Conservation (phyloP, 441 rosid genomes). For the Populus hybrid region DNA sequence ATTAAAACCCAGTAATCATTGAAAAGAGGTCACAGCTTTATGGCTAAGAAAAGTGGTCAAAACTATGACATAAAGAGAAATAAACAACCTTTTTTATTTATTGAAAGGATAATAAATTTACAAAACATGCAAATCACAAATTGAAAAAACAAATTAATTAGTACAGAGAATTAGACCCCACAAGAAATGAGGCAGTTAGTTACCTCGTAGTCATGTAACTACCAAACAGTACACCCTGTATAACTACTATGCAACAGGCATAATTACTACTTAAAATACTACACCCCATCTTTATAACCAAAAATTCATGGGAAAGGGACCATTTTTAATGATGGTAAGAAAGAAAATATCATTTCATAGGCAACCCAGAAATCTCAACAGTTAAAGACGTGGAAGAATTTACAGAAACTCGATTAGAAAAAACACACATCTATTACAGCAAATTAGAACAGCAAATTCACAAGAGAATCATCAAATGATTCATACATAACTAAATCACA, state of each 20-base stretch:
- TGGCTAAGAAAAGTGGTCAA: background rate
- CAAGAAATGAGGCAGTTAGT: background rate
- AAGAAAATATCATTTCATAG: background rate
- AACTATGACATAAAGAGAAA: background rate
- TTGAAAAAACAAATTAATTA: background rate
- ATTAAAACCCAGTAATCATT: background rate
- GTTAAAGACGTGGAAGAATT: background rate
- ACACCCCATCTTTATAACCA: background rate
- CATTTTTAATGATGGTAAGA: background rate
- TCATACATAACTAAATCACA: slow-evolving; percentile 3
- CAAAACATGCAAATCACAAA: background rate
- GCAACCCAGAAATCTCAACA: background rate
- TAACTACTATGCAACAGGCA: background rate
- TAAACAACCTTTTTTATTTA: background rate
- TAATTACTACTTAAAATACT: background rate
- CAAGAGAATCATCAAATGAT: background rate
- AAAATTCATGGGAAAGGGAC: background rate
- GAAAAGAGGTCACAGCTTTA: background rate
- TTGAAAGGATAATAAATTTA: background rate
- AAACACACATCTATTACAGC: background rate
- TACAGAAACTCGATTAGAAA: background rate
- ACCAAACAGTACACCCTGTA: background rate
- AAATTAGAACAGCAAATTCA: background rate
- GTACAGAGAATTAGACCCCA: background rate
- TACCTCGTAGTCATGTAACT: background rate